These are phyloP conservation scores for Ogataea parapolymorpha DNA, from an alignment of 805 yeast genomes.

Conservation along the genomic window DNA sequence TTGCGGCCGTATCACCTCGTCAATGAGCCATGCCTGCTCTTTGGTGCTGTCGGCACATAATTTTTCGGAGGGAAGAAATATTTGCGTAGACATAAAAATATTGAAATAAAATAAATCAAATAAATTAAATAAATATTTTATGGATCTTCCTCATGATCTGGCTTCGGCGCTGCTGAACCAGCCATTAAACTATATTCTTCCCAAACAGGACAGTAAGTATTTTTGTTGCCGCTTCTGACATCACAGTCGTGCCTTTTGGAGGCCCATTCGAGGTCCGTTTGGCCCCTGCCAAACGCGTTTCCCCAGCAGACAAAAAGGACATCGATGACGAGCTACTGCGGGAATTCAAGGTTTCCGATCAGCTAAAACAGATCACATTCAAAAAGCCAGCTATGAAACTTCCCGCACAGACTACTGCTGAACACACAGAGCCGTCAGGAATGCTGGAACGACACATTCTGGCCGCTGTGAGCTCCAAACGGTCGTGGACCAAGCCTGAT, in stretches of 20 bases:
- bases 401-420: neutral
- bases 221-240: neutral
- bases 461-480: constrained; percentile 12
- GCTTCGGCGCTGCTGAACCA: constrained; percentile 23
- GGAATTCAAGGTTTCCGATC: constrained; percentile 21
- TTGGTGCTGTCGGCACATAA: constrained; percentile 13
- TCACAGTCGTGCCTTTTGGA: constrained; percentile 24
- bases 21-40: constrained; percentile 47
- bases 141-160: constrained; percentile 14
- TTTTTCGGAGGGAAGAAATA: constrained; percentile 15
- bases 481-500: constrained; percentile 25
- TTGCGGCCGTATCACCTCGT: constrained; percentile 45
- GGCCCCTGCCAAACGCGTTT: constrained; percentile 7
- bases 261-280: constrained; percentile 26
- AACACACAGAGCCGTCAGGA: neutral
- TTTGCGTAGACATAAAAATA: constrained; percentile 24
- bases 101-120: neutral
- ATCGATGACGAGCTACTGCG: constrained; percentile 29
- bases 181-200: constrained; percentile 38
- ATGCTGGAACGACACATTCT: constrained; percentile 17
- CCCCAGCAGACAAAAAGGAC: neutral
- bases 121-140: neutral
- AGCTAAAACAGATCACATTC: constrained; percentile 28
- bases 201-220: constrained; percentile 38
- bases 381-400: constrained; percentile 32